These are phyloP conservation scores for Lactifluus subvellereus DNA, from an alignment of 768 basidiomycete species.

Conservation along the genomic window DNA sequence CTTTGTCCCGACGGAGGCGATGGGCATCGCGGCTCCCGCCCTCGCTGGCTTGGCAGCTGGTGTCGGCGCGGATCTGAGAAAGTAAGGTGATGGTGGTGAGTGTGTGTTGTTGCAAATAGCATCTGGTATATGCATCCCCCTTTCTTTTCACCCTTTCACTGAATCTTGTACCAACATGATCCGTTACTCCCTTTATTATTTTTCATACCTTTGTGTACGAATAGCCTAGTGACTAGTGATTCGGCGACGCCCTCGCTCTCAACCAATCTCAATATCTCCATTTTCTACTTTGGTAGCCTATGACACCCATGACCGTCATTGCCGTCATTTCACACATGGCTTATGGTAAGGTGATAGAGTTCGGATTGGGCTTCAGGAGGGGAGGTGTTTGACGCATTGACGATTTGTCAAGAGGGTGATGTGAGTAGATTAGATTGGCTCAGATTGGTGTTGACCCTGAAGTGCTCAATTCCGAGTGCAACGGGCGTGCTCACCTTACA, in stretches of 20 bases:
- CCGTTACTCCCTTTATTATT: background rate
- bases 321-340: too few species aligned
- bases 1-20: constrained; percentile 61
- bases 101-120: background rate
- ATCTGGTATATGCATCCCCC: background rate
- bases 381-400: too few species aligned
- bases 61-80: constrained; percentile 38
- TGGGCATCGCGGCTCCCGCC: constrained; percentile 52
- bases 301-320: too few species aligned
- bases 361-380: too few species aligned
- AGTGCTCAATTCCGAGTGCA: too few species aligned
- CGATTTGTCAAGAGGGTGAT: too few species aligned
- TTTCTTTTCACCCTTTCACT: background rate
- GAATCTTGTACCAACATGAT: background rate
- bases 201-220: background rate
- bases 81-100: background rate
- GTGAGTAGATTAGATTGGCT: too few species aligned
- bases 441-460: too few species aligned
- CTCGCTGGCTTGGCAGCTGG: constrained; percentile 65
- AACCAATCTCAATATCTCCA: background rate
- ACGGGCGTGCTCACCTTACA: too few species aligned
- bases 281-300: too few species aligned
- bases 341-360: too few species aligned
- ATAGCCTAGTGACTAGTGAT: background rate
- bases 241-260: background rate